Percentiles rank a stretch among this genome's conserved stretches.
These are phyloP conservation scores for Vaccinium macrocarpon DNA, from an alignment of 148 eudicot species.

Conservation along the genomic window DNA sequence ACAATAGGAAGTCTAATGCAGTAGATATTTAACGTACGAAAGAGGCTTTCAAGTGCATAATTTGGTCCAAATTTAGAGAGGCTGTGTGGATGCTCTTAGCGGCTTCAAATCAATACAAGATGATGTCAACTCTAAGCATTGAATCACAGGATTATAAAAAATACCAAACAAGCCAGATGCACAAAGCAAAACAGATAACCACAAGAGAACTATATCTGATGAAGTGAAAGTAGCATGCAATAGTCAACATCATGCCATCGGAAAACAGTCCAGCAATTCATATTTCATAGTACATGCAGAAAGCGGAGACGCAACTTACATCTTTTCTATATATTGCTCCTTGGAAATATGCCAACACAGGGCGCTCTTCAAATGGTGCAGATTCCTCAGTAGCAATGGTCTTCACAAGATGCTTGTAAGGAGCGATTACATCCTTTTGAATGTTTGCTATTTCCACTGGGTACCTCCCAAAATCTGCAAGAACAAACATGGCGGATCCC, in stretches of 20 bases:
- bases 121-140: neutral
- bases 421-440: slow-evolving; percentile 89
- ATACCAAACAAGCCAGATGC: neutral
- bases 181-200: neutral
- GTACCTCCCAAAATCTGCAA: slow-evolving; percentile 94
- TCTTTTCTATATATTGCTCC: slow-evolving; percentile 95
- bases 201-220: neutral
- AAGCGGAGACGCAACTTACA: slow-evolving; percentile 44
- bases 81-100: neutral
- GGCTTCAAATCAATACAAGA: neutral
- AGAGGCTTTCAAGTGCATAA: no score
- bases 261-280: neutral
- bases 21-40: no score
- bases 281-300: neutral
- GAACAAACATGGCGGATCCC: slow-evolving; percentile 72
- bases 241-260: neutral
- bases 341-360: slow-evolving; percentile 75
- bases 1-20: no score
- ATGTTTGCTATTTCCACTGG: slow-evolving; percentile 60
- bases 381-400: slow-evolving; percentile 39
- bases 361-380: slow-evolving; percentile 57
- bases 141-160: neutral
- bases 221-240: neutral
- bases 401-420: slow-evolving; percentile 83
- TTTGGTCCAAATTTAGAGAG: no score